These are phyloP conservation scores for Aspergillus bertholletiae DNA, from an alignment of 495 filamentous ascomycete species.

Conservation along the genomic window DNA sequence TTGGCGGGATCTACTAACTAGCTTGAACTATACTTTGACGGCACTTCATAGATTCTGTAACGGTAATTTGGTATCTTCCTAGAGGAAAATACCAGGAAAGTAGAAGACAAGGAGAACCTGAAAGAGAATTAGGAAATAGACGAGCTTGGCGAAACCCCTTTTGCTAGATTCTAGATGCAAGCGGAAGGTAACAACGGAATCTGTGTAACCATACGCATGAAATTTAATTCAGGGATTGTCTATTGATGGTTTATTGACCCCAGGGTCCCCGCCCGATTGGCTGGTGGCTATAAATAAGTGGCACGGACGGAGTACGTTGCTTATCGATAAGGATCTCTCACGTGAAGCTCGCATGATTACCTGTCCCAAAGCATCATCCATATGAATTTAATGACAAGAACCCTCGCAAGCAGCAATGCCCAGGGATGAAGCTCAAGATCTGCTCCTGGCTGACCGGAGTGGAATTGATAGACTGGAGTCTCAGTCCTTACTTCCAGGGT, in stretches of 20 bases:
- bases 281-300: neutral
- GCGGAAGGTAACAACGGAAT: too few species aligned
- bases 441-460: conserved; percentile 27
- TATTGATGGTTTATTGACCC: neutral
- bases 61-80: too few species aligned
- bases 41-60: too few species aligned
- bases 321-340: conserved; percentile 20
- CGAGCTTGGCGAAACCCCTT: too few species aligned
- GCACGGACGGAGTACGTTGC: neutral
- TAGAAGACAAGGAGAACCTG: too few species aligned
- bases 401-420: conserved; percentile 37
- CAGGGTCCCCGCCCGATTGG: neutral
- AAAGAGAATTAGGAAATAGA: too few species aligned
- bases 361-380: conserved; percentile 15
- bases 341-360: conserved; percentile 15
- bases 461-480: conserved; percentile 26
- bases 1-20: too few species aligned
- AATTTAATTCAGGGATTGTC: neutral
- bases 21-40: too few species aligned
- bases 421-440: conserved; percentile 35
- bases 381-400: conserved; percentile 2
- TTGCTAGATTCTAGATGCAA: too few species aligned
- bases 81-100: too few species aligned
- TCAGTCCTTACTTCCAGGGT: conserved; percentile 24
- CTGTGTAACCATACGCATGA: too few species aligned